Conservation (phyloP, 2,329 filamentous ascomycete species). For the Aspergillus luchuensis region DNA sequence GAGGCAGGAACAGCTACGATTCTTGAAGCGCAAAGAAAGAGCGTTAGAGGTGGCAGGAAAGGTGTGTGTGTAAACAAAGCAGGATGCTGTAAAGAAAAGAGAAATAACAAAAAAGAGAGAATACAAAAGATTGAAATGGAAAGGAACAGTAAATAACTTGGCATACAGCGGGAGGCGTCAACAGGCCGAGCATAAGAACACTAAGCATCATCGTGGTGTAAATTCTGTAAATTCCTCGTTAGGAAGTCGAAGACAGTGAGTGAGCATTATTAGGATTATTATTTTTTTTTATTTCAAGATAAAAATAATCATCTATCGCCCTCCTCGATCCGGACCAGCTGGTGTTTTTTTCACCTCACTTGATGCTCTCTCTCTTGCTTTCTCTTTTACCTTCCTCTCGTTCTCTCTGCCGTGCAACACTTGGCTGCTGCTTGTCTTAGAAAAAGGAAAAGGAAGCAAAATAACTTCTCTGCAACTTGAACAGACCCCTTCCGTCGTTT, state of each 20-base stretch:
- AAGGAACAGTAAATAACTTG: not conserved
- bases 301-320: too few species aligned
- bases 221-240: not conserved
- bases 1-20: not conserved
- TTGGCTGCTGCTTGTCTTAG: too few species aligned
- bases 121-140: not conserved
- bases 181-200: slow-evolving; percentile 6
- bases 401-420: too few species aligned
- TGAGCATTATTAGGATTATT: too few species aligned
- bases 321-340: too few species aligned
- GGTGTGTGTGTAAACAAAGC: not conserved
- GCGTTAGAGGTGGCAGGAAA: not conserved
- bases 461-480: too few species aligned
- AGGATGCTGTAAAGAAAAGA: not conserved
- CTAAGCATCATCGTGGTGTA: not conserved
- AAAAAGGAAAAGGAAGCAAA: too few species aligned
- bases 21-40: slow-evolving; percentile 5
- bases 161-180: slow-evolving; percentile 14
- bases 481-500: not conserved
- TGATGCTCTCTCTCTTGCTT: too few species aligned
- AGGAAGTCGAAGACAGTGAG: too few species aligned
- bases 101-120: not conserved
- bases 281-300: too few species aligned
- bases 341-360: too few species aligned
- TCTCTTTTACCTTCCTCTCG: too few species aligned